These are phyloP conservation scores for Nakazawaea laoshanensis DNA, from an alignment of 805 yeast species.

Conservation along the genomic window DNA sequence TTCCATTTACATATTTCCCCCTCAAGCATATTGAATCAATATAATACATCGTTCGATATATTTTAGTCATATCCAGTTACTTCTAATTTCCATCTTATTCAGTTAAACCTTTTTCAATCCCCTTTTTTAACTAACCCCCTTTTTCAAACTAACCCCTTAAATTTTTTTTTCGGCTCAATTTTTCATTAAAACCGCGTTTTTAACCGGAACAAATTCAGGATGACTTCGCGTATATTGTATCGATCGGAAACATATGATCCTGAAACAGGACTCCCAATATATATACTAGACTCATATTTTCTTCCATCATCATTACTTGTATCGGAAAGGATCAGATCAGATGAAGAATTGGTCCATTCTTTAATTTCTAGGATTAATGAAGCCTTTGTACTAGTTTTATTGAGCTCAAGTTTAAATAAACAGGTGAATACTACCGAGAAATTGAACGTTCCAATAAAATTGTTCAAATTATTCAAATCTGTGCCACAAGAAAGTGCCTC, in stretches of 20 bases:
- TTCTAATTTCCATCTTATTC: too few species aligned
- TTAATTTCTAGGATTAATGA: slow-evolving; percentile 4
- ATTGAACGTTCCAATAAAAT: slow-evolving; percentile 19
- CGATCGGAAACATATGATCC: slow-evolving; percentile 60
- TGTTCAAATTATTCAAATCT: slow-evolving; percentile 37
- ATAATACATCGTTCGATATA: too few species aligned
- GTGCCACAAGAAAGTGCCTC: slow-evolving; percentile 50
- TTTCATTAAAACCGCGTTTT: background rate
- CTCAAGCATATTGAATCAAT: too few species aligned
- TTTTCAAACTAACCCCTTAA: too few species aligned
- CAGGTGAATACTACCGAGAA: slow-evolving; percentile 24
- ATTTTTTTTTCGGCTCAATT: background rate
- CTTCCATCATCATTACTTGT: slow-evolving; percentile 49
- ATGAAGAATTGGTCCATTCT: slow-evolving; percentile 3
- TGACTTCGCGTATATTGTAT: slow-evolving; percentile 34
- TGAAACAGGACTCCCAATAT: slow-evolving; percentile 58
- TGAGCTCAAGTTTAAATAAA: slow-evolving; percentile 55
- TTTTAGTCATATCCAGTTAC: too few species aligned
- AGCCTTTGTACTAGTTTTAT: slow-evolving; percentile 4
- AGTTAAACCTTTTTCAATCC: too few species aligned
- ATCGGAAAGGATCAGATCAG: slow-evolving; percentile 3
- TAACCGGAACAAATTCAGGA: background rate
- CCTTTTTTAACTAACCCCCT: too few species aligned
- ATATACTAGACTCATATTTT: slow-evolving; percentile 75
- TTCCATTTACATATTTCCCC: too few species aligned